Evolutionary conservation across 257 asterid species (phyloP).

Genomic region (Nicotiana sylvestris): DNA sequence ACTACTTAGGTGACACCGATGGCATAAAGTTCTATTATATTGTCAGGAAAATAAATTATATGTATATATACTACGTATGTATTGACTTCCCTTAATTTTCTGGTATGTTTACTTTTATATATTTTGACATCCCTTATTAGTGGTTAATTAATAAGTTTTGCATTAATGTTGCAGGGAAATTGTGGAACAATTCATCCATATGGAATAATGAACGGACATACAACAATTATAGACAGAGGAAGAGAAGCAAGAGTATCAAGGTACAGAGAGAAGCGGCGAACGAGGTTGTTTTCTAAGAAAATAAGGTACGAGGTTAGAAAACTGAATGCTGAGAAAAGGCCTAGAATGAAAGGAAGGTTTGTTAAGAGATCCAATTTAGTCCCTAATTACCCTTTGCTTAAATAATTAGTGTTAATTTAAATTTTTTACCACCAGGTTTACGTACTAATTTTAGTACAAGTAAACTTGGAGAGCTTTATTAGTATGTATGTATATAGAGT

Average conservation of each 20-base stretch:
- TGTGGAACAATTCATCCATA: constrained; percentile 47
- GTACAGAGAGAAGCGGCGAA: constrained; percentile 80
- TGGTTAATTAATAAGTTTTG: not conserved
- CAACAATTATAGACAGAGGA: constrained; percentile 43
- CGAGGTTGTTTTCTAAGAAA: constrained; percentile 86
- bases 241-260: constrained; percentile 83
- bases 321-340: constrained; percentile 94
- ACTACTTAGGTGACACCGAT: no score
- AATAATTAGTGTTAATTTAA: constrained; percentile 25
- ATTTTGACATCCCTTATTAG: not conserved
- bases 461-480: not conserved
- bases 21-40: no score
- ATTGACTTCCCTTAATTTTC: no score
- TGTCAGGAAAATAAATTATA: no score
- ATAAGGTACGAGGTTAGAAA: constrained; percentile 90
- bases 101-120: no score
- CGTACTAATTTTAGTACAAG: not conserved
- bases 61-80: no score
- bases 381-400: constrained; percentile 29
- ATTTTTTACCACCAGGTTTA: not conserved
- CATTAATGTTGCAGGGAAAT: constrained; percentile 30
- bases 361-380: constrained; percentile 60
- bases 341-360: constrained; percentile 94
- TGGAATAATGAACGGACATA: constrained; percentile 25
- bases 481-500: not conserved